Evolutionary conservation across 129 eudicot species (phyloP).

Genomic region (Erigeron canadensis): DNA sequence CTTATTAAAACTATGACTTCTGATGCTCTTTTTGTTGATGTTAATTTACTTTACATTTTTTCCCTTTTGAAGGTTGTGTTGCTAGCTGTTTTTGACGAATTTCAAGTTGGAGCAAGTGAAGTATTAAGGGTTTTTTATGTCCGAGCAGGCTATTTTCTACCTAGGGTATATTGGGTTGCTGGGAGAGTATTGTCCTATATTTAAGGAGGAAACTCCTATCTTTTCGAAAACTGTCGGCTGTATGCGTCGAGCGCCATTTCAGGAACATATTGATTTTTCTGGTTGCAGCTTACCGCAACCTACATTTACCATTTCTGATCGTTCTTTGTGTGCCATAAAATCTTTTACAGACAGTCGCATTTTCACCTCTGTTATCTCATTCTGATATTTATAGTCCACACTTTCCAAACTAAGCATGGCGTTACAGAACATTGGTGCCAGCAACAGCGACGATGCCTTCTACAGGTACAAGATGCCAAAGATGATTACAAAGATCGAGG

Average conservation of each 20-base stretch:
- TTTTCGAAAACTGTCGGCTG: conserved; percentile 37
- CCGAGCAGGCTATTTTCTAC: conserved; percentile 56
- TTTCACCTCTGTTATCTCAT: conserved; percentile 5
- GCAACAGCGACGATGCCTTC: conserved; percentile 89
- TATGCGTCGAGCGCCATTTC: conserved; percentile 56
- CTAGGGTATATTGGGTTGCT: conserved; percentile 70
- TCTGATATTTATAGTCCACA: conserved; percentile 16
- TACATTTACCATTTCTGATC: conserved; percentile 8
- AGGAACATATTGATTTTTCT: conserved; percentile 27
- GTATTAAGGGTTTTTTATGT: conserved; percentile 60
- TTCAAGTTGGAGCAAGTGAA: conserved; percentile 34
- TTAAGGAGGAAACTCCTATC: conserved; percentile 44
- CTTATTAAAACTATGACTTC: neutral
- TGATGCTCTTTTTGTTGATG: neutral
- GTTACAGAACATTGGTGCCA: conserved; percentile 77
- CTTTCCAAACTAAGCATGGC: conserved; percentile 45
- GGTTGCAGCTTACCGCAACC: conserved; percentile 56
- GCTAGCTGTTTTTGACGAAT: conserved; percentile 21
- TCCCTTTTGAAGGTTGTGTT: conserved; percentile 5
- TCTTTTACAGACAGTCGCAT: neutral
- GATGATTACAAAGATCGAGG: conserved; percentile 83
- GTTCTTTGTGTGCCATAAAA: conserved; percentile 9
- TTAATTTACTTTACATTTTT: neutral
- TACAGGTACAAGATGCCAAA: conserved; percentile 86
- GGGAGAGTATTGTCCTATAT: conserved; percentile 68